Conservation (phyloP, 2,329 filamentous ascomycete genomes). For the Apiospora koreana region DNA sequence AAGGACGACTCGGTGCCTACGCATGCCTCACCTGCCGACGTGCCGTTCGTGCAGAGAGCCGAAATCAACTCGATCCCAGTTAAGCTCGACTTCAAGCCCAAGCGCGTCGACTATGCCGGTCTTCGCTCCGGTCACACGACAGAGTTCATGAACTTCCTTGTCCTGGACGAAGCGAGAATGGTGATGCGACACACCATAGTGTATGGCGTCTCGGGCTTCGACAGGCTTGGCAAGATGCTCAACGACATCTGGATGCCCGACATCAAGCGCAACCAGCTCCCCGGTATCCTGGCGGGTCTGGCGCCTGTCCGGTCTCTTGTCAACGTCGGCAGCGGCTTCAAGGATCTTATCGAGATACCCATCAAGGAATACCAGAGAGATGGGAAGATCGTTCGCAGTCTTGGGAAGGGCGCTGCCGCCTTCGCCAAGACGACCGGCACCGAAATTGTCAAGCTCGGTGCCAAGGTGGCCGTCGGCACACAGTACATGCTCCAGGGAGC, state of each 20-base stretch:
- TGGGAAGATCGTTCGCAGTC: slow-evolving; percentile 85
- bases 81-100: slow-evolving; percentile 93
- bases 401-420: slow-evolving; percentile 84
- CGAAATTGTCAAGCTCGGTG: slow-evolving; percentile 90
- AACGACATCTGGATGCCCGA: slow-evolving; percentile 98
- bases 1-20: slow-evolving; percentile 70
- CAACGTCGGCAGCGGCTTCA: slow-evolving; percentile 85
- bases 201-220: slow-evolving; percentile 89
- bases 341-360: slow-evolving; percentile 84
- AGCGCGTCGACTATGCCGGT: slow-evolving; percentile 93
- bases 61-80: slow-evolving; percentile 84
- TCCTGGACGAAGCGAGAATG: slow-evolving; percentile 86
- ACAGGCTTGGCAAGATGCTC: slow-evolving; percentile 82
- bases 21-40: slow-evolving; percentile 64
- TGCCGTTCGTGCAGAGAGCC: slow-evolving; percentile 85
- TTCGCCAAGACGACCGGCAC: slow-evolving; percentile 94
- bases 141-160: slow-evolving; percentile 98
- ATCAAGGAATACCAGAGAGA: slow-evolving; percentile 94
- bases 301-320: slow-evolving; percentile 88
- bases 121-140: slow-evolving; percentile 91
- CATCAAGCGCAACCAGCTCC: slow-evolving; percentile 85
- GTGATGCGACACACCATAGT: slow-evolving; percentile 86
- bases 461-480: slow-evolving; percentile 91
- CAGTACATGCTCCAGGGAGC: slow-evolving; percentile 90
- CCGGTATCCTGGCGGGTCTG: slow-evolving; percentile 82